Evolutionary conservation across 129 eudicot species (phyloP), one percentile per base, ranked within the genome.

Genomic region (Flaveria brownii): DNA sequence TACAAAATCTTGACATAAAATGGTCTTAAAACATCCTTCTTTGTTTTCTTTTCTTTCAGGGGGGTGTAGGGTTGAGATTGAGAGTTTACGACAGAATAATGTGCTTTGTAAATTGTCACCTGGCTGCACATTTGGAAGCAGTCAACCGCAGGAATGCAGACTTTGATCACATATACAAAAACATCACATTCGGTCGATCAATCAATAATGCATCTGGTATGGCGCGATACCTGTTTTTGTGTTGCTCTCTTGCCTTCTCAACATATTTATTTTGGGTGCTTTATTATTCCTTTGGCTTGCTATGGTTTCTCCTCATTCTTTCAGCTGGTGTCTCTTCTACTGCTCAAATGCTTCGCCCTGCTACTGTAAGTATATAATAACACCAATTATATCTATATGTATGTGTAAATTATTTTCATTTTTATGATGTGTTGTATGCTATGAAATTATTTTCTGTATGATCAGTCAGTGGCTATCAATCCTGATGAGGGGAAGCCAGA

Each of bases 81-180:
- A 87, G 99, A 80, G 99, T 94, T 54, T 88, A 81, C 59, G 99
- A 94, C 54, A 85, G 99, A 54, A 91, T 94, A 82, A 85, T 94
- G 78, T 89, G 96, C 81, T 94, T 94, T 57, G 90, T 82, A 36
- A 94, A 94, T 83, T 89, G 97, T 70, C 99, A 94, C 87, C 86
- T 94, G 77, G 99, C 99, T 67, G 99, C 99, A 30, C 99, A 94
- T 85, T 79, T 94, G 84, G 99, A 94, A 83, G 99, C 99, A 63
- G 97, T 94, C 9, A 91, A 86, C 65, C 80, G 90, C 18, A 85
- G 99, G 41, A 94, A 94, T 74, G 93, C 96, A 60, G 99, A 94
- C 83, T 94, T 94, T 83, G 97, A 94, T 72, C 99, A 94, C 76
- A 94, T 94, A 26, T 94, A 52, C 80, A 77, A 87, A 42, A 82